Evolutionary conservation across 148 eudicot genomes (phyloP).

Genomic region (Chenopodium formosanum): DNA sequence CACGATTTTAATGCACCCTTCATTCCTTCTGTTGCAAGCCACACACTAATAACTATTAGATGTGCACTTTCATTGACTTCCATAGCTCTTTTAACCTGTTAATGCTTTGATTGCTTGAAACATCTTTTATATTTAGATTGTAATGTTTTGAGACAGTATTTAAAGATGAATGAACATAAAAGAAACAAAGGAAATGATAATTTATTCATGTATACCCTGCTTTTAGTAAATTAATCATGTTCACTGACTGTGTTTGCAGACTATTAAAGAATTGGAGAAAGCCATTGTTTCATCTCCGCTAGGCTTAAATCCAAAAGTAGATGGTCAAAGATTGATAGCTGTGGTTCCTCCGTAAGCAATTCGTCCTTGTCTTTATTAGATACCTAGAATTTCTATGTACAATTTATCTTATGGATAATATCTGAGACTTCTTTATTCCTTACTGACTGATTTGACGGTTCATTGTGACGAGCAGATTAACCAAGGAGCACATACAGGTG

Average conservation of each 20-base stretch:
- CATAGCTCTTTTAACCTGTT: neutral
- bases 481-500: slow-evolving; percentile 89
- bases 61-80: neutral
- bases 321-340: slow-evolving; percentile 66
- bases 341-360: slow-evolving; percentile 77
- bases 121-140: slow-evolving; percentile 6
- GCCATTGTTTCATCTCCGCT: slow-evolving; percentile 85
- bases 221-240: neutral
- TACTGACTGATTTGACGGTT: neutral
- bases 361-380: slow-evolving; percentile 5
- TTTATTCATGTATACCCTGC: neutral
- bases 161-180: neutral
- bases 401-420: neutral
- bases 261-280: slow-evolving; percentile 76
- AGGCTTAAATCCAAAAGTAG: slow-evolving; percentile 79
- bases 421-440: neutral
- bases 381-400: neutral
- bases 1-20: neutral
- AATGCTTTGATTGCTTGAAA: slow-evolving; percentile 5
- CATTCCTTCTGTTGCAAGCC: neutral
- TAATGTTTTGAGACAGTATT: neutral
- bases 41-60: neutral
- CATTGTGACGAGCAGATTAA: slow-evolving; percentile 57
- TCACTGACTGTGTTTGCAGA: slow-evolving; percentile 42
- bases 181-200: neutral